Conservation (phyloP, 345 rosid species). For the Laguncularia racemosa region DNA sequence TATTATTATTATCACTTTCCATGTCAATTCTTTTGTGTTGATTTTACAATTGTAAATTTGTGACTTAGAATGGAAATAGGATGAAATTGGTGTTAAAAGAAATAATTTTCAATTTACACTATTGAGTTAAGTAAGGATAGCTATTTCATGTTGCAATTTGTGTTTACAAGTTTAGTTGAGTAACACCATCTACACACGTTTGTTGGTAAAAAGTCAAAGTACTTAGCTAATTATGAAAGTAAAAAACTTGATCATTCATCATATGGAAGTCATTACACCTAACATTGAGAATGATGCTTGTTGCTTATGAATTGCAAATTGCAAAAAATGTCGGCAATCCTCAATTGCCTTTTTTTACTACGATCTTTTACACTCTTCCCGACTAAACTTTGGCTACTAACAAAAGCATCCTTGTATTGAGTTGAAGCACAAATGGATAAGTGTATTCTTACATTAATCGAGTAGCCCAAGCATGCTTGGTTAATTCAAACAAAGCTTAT, state of each 20-base stretch:
- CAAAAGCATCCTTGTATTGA: constrained; percentile 28
- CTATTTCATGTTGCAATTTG: no score
- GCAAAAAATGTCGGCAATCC: constrained; percentile 37
- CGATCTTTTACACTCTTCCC: neutral
- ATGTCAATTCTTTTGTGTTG: no score
- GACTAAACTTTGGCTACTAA: constrained; percentile 11
- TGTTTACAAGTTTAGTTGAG: constrained; percentile 11
- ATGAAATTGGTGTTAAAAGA: no score
- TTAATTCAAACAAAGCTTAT: no score
- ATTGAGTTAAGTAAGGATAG: no score
- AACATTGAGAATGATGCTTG: constrained; percentile 30
- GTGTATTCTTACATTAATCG: no score
- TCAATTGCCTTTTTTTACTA: constrained; percentile 28
- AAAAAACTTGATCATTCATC: constrained; percentile 13
- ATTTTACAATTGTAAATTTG: no score
- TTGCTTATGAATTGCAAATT: constrained; percentile 31
- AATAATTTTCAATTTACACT: no score
- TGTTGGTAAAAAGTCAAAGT: constrained; percentile 35
- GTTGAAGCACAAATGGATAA: constrained; percentile 25
- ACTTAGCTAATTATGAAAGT: constrained; percentile 36
- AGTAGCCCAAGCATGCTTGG: no score
- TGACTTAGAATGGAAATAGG: no score
- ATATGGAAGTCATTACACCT: constrained; percentile 19
- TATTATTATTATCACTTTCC: no score
- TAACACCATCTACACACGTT: constrained; percentile 30